Evolutionary conservation across 2,329 filamentous ascomycete species (phyloP), one percentile per base, ranked within the genome.

Genomic region (Fusarium aywerte): DNA sequence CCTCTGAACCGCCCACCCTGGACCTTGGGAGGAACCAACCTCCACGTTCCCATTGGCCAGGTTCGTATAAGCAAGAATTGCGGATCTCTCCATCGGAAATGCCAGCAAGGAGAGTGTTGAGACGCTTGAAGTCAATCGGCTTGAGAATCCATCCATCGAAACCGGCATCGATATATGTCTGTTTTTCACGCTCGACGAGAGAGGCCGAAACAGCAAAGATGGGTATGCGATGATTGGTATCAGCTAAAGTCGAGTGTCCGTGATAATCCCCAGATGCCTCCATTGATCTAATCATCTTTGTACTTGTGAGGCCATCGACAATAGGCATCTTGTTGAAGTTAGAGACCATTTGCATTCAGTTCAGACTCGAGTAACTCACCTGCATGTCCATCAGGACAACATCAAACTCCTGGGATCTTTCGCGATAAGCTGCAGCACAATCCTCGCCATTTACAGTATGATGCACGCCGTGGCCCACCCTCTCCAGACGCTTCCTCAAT

Each of bases 91-190:
- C 80, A 43, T 92, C 84, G 4, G 87, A 83, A 36, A 96, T 91
- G 2, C 92, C 92, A 1, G 81, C 77, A 55, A 97, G 83, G 9
- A 97, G 81, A 21, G 85, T 83, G 59, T 87, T 87, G 1, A 97
- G 82, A 10, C 92, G 85, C 68, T 88, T 87, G 74, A 97, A 96
- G 62, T 95, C 89, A 42, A 97, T 91, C 0, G 93, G 93, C 73
- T 97, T 97, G 58, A 96, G 80, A 25, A 97, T 93, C 93, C 93
- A 97, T 23, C 91, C 93, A 69, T 97, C 93, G 69, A 97, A 97
- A 0, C 93, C 93, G 8, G 89, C 88, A 42, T 91, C 84, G 40
- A 93, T 85, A 69, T 97, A 97, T 0, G 79, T 85, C 38, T 89
- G 82, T 49, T 81, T 85, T 42, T 93, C 86, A 18, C 83, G 85